Conservation (phyloP, 2,329 filamentous ascomycete species). For the Pseudopithomyces maydicus region DNA sequence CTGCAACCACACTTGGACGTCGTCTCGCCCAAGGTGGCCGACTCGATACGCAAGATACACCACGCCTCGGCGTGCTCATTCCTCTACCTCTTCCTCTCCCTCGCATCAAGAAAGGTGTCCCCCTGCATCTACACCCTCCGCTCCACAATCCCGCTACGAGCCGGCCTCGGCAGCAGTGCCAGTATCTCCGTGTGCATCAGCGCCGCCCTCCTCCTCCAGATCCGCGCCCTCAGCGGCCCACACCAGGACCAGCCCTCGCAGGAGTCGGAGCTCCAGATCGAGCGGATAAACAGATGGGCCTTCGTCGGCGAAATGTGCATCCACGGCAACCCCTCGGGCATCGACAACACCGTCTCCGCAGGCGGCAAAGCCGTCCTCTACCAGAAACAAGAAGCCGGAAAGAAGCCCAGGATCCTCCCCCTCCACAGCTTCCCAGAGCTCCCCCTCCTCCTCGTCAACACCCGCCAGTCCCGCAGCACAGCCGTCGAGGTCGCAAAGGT, state of each 20-base stretch:
- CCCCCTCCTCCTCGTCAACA: conserved; percentile 88
- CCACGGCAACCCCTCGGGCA: conserved; percentile 93
- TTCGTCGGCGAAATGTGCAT: conserved; percentile 98
- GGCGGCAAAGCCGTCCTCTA: conserved; percentile 95
- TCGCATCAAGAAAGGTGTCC: conserved; percentile 78
- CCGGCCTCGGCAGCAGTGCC: conserved; percentile 91
- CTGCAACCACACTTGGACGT: conserved; percentile 77
- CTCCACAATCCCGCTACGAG: conserved; percentile 90
- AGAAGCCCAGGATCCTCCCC: conserved; percentile 76
- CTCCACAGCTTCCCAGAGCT: conserved; percentile 90
- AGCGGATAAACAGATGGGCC: conserved; percentile 96
- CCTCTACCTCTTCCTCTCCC: conserved; percentile 88
- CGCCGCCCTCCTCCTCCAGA: conserved; percentile 82
- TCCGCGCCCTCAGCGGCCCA: conserved; percentile 84
- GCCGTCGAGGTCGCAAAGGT: conserved; percentile 87
- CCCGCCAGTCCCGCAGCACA: conserved; percentile 84
- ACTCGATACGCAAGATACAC: conserved; percentile 81
- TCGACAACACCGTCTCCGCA: conserved; percentile 94
- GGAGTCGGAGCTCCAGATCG: conserved; percentile 87
- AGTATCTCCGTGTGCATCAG: conserved; percentile 90
- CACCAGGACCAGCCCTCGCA: conserved; percentile 88
- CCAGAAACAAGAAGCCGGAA: conserved; percentile 76
- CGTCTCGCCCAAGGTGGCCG: conserved; percentile 70
- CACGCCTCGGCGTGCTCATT: conserved; percentile 81
- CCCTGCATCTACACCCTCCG: conserved; percentile 88